These are phyloP conservation scores for Cytospora piceicola DNA, from an alignment of 2,329 filamentous ascomycete genomes.

Conservation along the genomic window DNA sequence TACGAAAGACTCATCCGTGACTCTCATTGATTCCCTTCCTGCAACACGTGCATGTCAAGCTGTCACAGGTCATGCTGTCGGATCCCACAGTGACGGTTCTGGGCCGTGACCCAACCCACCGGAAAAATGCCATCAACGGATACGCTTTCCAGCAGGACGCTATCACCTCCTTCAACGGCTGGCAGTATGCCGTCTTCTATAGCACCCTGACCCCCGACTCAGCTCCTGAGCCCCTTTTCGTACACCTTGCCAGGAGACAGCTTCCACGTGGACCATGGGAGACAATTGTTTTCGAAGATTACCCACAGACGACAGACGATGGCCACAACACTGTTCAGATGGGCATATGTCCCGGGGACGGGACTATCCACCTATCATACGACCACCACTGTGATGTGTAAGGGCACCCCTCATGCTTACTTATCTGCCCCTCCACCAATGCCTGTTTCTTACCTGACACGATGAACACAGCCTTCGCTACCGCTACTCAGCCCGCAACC, in stretches of 20 bases:
- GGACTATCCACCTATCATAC: conserved; percentile 57
- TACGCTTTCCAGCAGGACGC: conserved; percentile 55
- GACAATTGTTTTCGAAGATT: conserved; percentile 52
- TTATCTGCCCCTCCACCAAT: background rate
- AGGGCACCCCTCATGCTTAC: conserved; percentile 25
- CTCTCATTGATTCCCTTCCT: no score
- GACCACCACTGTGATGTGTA: conserved; percentile 53
- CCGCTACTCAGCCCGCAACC: conserved; percentile 40
- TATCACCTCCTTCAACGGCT: conserved; percentile 50
- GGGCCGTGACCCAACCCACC: conserved; percentile 43
- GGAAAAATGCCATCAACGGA: conserved; percentile 47
- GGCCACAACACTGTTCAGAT: conserved; percentile 58
- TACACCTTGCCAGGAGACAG: conserved; percentile 51
- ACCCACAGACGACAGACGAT: conserved; percentile 53
- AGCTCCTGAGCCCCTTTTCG: conserved; percentile 42
- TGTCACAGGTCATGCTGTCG: conserved; percentile 33
- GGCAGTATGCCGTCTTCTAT: conserved; percentile 55
- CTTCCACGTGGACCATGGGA: conserved; percentile 49
- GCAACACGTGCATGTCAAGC: background rate
- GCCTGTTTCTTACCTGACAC: conserved; percentile 11
- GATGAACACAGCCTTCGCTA: conserved; percentile 40
- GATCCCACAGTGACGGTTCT: conserved; percentile 41
- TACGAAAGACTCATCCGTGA: no score
- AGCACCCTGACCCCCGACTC: conserved; percentile 32
- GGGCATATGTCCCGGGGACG: conserved; percentile 53